Base-by-base conservation (phyloP, 257 asterid species). In the Osmanthus fragrans region DNA sequence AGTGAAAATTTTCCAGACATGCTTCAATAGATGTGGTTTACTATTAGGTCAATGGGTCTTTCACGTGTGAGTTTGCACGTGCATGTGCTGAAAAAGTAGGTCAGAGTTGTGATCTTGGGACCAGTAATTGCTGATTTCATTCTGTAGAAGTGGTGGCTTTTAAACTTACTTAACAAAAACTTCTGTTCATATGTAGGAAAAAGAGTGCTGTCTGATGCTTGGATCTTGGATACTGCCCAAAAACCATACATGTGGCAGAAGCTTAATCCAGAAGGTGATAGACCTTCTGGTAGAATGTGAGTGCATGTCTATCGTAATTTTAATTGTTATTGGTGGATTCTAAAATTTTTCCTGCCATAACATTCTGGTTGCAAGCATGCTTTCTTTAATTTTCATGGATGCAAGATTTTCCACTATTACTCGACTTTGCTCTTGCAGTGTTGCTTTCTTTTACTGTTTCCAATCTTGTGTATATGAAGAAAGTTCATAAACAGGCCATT, bases 171-270 rank as follows among this genome's bases (percentile, higher is more conserved):
- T 74, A 13, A 71, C 40, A 39, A 21, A 37, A 45, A 77, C 39
- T 79, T 73, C 8, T 74, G 30, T 75, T 84, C 54, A 80, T 85
- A 39, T 82, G 72, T 85, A 96, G 99, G 99, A 74, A 93, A 92
- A 86, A 87, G 94, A 89, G 97, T 88, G 82, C 87, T 96, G 70
- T 90, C 99, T 47, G 99, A 96, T 92, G 96, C 97, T 79, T 96
- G 99, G 99, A 97, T 86, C 71, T 90, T 96, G 88, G 99, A 96
- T 80, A 96, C 99, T 76, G 98, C 99, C 80, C 98, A 93, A 83
- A 96, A 96, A 84, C 99, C 99, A 3, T 96, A 96, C 80, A 94
- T 58, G 60, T 96, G 99, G 99, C 95, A 88, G 88, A 90, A 92
- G 86, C 98, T 96, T 82, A 90, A 89, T 83, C 98, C 98, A 4